Conservation (phyloP, 139 green algal species). For the Chlamydomonas incerta region DNA sequence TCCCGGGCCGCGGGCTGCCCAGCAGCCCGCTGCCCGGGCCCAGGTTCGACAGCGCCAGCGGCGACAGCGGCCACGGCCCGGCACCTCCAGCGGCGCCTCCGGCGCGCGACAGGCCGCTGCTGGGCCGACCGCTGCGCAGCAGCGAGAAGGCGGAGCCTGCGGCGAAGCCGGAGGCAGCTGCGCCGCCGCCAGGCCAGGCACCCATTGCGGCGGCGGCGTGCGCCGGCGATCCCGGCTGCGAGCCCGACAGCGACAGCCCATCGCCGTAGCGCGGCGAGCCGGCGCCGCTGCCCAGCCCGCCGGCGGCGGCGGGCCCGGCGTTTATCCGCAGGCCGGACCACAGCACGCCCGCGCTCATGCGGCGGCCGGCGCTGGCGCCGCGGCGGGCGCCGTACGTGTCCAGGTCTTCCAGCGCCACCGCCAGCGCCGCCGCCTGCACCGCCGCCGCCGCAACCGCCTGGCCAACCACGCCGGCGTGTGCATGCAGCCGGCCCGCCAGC, state of each 20-base stretch:
- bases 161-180: no score
- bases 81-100: no score
- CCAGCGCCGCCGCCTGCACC: constrained; percentile 32
- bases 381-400: not conserved
- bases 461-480: constrained; percentile 10
- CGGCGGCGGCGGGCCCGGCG: no score
- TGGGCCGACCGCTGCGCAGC: not conserved
- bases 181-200: no score
- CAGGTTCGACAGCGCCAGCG: not conserved
- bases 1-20: not conserved
- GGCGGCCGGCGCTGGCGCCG: not conserved
- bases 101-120: not conserved
- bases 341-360: not conserved
- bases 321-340: no score
- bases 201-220: not conserved
- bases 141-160: not conserved
- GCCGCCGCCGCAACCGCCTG: constrained; percentile 30
- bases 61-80: not conserved
- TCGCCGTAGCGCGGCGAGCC: no score
- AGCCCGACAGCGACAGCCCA: no score
- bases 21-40: not conserved
- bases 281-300: no score
- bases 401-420: constrained; percentile 19
- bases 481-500: constrained; percentile 15
- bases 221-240: no score